Evolutionary conservation across 2,329 filamentous ascomycete species (phyloP), one percentile per base, ranked within the genome.

Genomic region (Sodiomyces alkalinus): DNA sequence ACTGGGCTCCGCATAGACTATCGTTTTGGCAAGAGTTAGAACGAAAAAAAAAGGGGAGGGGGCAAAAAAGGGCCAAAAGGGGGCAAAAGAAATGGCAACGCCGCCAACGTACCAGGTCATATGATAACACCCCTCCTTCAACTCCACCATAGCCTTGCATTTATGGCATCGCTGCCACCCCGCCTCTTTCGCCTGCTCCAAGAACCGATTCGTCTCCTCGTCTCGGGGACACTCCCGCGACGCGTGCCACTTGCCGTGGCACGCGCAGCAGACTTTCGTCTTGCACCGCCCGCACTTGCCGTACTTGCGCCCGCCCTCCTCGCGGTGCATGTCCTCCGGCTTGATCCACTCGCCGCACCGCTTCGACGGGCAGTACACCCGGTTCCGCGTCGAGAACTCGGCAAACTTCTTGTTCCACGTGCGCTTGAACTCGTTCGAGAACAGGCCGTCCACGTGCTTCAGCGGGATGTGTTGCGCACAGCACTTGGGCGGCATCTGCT

Each of bases 401-500:
- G 74, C 62, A 44, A 76, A 90, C 43, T 83, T 87, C 33, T 65
- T 67, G 47, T 90, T 87, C 81, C 82, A 92, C 1, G 60, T 61
- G 39, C 62, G 70, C 55, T 90, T 87, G 60, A 90, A 87, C 29
- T 65, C 61, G 32, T 62, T 46, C 43, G 80, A 69, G 44, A 92
- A 85, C 6, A 90, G 58, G 15, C 64, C 64, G 9, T 87, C 79
- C 17, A 87, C 83, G 46, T 83, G 73, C 39, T 73, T 74, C 6
- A 85, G 55, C 1, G 78, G 72, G 33, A 92, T 92, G 39, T 71
- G 67, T 9, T 82, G 70, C 13, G 65, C 44, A 51, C 83, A 93
- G 52, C 83, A 93, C 45, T 64, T 69, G 0, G 85, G 85, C 12
- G 85, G 82, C 81, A 92, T 92, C 39, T 82, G 74, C 34, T 74